phyloP scores from a whole-genome alignment of 192 early-diverging fungal genomes.

The Backusella circina region DNA sequence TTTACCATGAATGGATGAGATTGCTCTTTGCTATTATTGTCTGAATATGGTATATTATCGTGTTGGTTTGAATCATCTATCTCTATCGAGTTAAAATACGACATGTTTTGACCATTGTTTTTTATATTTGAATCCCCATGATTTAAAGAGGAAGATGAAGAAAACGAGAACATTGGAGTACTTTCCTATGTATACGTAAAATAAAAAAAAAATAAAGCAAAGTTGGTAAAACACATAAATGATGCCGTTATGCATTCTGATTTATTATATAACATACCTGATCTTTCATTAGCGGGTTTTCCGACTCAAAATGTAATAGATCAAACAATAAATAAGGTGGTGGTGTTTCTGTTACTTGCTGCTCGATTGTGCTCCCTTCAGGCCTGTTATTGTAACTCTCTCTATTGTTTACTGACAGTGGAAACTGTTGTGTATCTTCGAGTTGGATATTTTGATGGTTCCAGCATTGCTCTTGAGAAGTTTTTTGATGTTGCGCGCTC shows the following conservation, averaged over 20 bases:
- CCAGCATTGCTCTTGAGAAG: neutral
- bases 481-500: neutral
- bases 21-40: neutral
- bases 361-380: neutral
- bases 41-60: neutral
- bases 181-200: neutral
- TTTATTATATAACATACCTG: neutral
- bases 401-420: neutral
- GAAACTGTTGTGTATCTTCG: neutral
- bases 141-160: neutral
- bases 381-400: neutral
- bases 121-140: neutral
- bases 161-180: neutral
- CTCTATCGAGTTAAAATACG: conserved; percentile 7
- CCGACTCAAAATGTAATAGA: neutral
- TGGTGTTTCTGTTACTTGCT: neutral
- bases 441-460: neutral
- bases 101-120: neutral
- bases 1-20: neutral
- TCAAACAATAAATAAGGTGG: conserved; percentile 1
- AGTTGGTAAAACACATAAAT: neutral
- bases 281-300: neutral
- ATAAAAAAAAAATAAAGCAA: neutral
- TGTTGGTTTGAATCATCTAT: neutral
- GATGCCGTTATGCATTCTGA: neutral